These are phyloP conservation scores for Saccharomycodes ludwigii DNA, from an alignment of 805 yeast species.

Conservation along the genomic window DNA sequence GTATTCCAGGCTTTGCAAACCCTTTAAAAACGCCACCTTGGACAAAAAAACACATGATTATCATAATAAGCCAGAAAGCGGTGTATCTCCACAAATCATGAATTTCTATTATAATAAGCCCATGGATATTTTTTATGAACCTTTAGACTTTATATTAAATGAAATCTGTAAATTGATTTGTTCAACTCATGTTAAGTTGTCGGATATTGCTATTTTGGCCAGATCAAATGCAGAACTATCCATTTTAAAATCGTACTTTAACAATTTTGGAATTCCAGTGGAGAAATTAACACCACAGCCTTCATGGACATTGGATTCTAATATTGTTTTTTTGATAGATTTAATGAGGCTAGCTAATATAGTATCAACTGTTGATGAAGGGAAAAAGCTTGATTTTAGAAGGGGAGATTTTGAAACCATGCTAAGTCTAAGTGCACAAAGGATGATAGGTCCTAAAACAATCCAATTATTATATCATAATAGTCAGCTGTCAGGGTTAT, in stretches of 20 bases:
- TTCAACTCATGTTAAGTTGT: constrained; percentile 16
- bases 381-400: no score
- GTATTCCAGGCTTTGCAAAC: constrained; percentile 32
- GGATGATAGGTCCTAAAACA: no score
- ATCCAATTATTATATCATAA: no score
- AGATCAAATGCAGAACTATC: constrained; percentile 40
- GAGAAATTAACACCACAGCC: constrained; percentile 35
- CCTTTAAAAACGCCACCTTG: constrained; percentile 3
- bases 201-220: constrained; percentile 39
- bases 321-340: constrained; percentile 31
- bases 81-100: constrained; percentile 10
- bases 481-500: no score
- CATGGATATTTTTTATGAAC: constrained; percentile 12
- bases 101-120: no score
- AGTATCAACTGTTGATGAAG: no score
- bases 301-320: constrained; percentile 35
- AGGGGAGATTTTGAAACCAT: no score
- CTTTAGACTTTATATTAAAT: constrained; percentile 12
- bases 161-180: constrained; percentile 16
- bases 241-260: constrained; percentile 26
- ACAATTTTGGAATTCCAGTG: constrained; percentile 29
- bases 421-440: no score
- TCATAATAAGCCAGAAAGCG: constrained; percentile 10
- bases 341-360: constrained; percentile 28
- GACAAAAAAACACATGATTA: constrained; percentile 3